These are phyloP conservation scores for Debaryomycetaceae sp. DNA, from an alignment of 1,139 yeast genomes.

Conservation along the genomic window DNA sequence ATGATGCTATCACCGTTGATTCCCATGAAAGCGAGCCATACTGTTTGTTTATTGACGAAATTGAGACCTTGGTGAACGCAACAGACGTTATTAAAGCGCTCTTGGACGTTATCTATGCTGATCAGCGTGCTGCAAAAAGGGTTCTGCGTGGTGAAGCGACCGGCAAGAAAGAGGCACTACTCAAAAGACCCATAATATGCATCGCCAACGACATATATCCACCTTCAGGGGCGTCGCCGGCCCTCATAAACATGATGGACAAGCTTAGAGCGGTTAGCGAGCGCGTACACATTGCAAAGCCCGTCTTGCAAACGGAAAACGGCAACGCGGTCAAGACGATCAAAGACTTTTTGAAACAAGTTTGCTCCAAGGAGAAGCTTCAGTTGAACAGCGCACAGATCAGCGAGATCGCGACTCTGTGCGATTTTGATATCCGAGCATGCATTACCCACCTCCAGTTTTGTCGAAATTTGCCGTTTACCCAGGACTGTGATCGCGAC, in stretches of 20 bases:
- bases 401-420: constrained; percentile 49
- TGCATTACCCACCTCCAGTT: constrained; percentile 81
- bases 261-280: constrained; percentile 66
- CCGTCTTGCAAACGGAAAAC: constrained; percentile 32
- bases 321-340: constrained; percentile 25
- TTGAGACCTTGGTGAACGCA: constrained; percentile 78
- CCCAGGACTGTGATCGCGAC: constrained; percentile 9
- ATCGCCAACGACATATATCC: constrained; percentile 83
- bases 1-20: constrained; percentile 58
- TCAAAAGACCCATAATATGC: constrained; percentile 81
- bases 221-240: constrained; percentile 23
- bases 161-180: constrained; percentile 22
- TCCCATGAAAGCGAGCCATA: constrained; percentile 57
- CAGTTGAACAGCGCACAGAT: constrained; percentile 24
- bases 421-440: constrained; percentile 81
- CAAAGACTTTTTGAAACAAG: constrained; percentile 29
- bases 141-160: constrained; percentile 4
- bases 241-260: too few species aligned
- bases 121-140: constrained; percentile 37
- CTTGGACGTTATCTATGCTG: constrained; percentile 49
- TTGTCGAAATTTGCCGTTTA: constrained; percentile 15
- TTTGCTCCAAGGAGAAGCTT: constrained; percentile 21
- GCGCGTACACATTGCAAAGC: constrained; percentile 52
- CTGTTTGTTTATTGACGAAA: constrained; percentile 78
- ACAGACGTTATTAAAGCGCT: constrained; percentile 64